phyloP scores from a whole-genome alignment of 2,329 filamentous ascomycete species.

The Trichoderma asperellum region DNA sequence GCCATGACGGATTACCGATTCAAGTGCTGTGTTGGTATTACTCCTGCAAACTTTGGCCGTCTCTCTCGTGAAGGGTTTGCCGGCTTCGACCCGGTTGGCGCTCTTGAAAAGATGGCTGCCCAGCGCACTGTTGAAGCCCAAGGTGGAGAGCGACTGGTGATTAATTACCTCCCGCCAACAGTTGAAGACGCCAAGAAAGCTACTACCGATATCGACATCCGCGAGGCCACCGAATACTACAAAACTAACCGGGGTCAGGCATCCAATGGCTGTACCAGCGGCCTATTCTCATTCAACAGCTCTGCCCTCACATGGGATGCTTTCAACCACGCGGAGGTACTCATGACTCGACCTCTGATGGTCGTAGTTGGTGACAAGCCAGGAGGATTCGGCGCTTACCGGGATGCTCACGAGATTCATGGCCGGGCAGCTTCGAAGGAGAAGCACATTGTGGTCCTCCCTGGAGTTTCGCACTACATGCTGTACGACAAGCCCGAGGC shows the following conservation, averaged over 20 bases:
- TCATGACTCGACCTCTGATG: neutral
- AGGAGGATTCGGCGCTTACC: neutral
- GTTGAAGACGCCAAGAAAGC: neutral
- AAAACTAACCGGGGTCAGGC: neutral
- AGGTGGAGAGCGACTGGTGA: neutral
- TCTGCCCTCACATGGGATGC: neutral
- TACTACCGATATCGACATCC: neutral
- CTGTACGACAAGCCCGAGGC: neutral
- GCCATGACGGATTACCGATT: neutral
- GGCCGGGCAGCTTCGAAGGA: neutral
- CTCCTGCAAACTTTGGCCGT: neutral
- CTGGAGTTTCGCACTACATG: neutral
- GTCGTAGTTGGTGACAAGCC: neutral
- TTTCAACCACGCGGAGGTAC: neutral
- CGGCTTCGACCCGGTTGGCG: neutral
- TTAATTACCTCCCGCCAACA: neutral
- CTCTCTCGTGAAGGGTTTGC: neutral
- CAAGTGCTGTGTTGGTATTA: neutral
- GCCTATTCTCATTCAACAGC: neutral
- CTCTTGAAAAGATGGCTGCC: neutral
- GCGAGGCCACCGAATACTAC: neutral
- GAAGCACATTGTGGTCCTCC: neutral
- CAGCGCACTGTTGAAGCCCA: neutral
- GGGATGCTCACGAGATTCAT: neutral
- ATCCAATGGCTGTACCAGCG: neutral